Evolutionary conservation across 257 asterid genomes (phyloP).

Genomic region (Anisodus acutangulus): DNA sequence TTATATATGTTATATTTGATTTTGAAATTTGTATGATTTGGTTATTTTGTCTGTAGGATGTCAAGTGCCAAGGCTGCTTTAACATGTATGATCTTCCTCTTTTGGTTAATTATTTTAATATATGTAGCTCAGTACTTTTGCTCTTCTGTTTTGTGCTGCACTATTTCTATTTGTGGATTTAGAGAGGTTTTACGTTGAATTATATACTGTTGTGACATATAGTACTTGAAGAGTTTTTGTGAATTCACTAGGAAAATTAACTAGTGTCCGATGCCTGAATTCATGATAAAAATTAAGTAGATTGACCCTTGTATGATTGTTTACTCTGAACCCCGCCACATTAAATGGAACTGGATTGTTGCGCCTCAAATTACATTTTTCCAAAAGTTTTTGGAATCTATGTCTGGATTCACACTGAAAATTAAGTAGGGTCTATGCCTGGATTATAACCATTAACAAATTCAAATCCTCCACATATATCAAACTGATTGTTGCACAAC

Average conservation of each 20-base stretch:
- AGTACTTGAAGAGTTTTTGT: no score
- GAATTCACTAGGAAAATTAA: no score
- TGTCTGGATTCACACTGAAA: no score
- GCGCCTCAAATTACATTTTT: background rate
- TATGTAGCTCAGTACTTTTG: no score
- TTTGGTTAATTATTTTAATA: background rate
- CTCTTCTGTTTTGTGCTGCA: background rate
- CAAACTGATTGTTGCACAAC: no score
- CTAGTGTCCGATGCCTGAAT: no score
- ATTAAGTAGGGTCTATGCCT: no score
- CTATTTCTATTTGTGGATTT: background rate
- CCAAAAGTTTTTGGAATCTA: no score
- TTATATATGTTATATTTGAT: background rate
- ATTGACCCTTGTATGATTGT: background rate
- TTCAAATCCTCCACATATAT: no score
- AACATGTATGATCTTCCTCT: constrained; percentile 50
- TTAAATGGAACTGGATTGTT: background rate
- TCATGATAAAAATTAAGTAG: background rate
- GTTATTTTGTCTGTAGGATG: constrained; percentile 44
- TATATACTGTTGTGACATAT: background rate
- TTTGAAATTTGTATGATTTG: constrained; percentile 9
- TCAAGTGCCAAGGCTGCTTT: constrained; percentile 71
- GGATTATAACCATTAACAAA: no score
- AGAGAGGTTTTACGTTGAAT: background rate
- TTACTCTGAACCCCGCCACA: background rate